Percentiles rank a stretch among this genome's conserved stretches.
Conservation (phyloP, 768 basidiomycete genomes). For the Boletus rufocinnamomeus region DNA sequence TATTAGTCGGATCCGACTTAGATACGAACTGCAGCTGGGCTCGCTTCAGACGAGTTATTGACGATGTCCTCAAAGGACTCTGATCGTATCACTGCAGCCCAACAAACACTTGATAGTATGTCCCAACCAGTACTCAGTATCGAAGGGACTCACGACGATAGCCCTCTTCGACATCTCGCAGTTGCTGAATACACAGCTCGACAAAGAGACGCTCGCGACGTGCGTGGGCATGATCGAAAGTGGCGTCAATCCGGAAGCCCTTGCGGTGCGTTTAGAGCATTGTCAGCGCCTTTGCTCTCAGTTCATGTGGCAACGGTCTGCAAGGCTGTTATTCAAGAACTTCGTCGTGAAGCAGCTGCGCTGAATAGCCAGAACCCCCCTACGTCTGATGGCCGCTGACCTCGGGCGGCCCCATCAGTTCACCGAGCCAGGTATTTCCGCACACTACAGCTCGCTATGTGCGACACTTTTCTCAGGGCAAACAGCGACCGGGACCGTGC, state of each 20-base stretch:
- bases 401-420: not conserved
- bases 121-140: conserved; percentile 16
- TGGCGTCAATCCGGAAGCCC: conserved; percentile 88
- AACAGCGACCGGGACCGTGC: not conserved
- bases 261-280: conserved; percentile 62
- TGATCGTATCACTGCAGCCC: conserved; percentile 62
- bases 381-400: conserved; percentile 29
- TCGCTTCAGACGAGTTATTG: not conserved
- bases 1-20: not conserved
- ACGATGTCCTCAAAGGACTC: conserved; percentile 50
- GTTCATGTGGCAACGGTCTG: conserved; percentile 8
- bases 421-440: not conserved
- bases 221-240: conserved; percentile 92
- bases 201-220: conserved; percentile 89
- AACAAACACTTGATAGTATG: conserved; percentile 72
- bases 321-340: conserved; percentile 84
- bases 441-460: not conserved
- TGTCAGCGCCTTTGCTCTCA: not conserved
- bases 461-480: conserved; percentile 2
- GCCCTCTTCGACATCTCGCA: conserved; percentile 88
- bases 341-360: conserved; percentile 66
- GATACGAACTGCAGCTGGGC: not conserved
- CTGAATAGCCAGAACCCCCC: conserved; percentile 31
- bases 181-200: conserved; percentile 81
- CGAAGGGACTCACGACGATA: conserved; percentile 34